Base-by-base conservation (phyloP, 345 rosid species). In the Hibiscus trionum region DNA sequence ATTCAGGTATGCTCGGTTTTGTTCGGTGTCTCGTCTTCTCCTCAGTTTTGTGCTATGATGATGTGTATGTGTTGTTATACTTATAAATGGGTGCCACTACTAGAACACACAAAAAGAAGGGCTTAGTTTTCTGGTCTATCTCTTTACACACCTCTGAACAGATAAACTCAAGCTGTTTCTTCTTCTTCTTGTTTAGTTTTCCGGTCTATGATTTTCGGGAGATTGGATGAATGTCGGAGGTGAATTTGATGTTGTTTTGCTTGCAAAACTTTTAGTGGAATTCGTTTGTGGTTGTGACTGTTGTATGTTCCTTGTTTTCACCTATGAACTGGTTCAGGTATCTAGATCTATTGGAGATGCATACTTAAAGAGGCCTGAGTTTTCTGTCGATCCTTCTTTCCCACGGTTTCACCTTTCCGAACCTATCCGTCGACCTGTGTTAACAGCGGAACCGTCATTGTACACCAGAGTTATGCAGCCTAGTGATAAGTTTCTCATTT, bases 301-400 rank as follows among this genome's bases (percentile, higher is more conserved):
- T 2, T 62, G 53, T 50, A 74, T 50, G 42, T 57, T 64, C 19
- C 35, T 55, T 68, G 17, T 75, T 35, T 73, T 49, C 49, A 17
- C 33, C 15, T 15, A 11, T 72, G 74, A 17, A 12, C 60, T 73
- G 44, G 31, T 39, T 15, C 75, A 94, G 98, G 96, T 94, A 16
- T 90, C 97, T 21, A 90, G 96, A 83, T 86, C 98, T 16, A 91
- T 91, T 5, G 98, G 98, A 42, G 98, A 94, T 79, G 97, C 97
- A 16, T 90, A 90, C 84, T 83, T 94, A 80, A 94, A 94, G 81
- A 80, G 81, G 35, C 90, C 93, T 2, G 97, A 90, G 85, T 91
- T 90, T 79, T 87, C 93, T 11, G 82, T 91, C 2, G 90, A 85
- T 73, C 87, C 95, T 63, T 87, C 96, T 46, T 90, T 88, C 84